Conservation (phyloP, 2,329 filamentous ascomycete genomes). For the Cryphonectria japonica region DNA sequence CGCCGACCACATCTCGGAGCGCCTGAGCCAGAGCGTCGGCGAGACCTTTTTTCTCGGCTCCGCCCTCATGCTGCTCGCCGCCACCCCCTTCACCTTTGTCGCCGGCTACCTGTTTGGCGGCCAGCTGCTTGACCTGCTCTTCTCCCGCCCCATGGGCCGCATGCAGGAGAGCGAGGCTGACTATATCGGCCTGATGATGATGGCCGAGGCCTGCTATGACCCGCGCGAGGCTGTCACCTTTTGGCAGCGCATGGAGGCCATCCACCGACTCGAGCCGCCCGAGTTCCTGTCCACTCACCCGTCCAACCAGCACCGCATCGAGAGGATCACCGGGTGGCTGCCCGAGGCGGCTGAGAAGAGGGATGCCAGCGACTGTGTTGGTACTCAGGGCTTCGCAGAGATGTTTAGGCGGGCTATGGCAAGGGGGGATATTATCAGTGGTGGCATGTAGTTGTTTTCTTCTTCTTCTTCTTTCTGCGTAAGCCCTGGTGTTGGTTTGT, state of each 20-base stretch:
- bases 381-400: conserved; percentile 56
- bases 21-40: conserved; percentile 58
- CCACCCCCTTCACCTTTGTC: conserved; percentile 48
- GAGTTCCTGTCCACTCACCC: conserved; percentile 80
- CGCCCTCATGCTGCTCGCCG: conserved; percentile 52
- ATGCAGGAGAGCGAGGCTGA: conserved; percentile 79
- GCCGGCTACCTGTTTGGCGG: conserved; percentile 46
- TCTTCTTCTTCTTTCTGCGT: too few relatives aligned
- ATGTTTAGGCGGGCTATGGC: conserved; percentile 54
- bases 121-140: conserved; percentile 63
- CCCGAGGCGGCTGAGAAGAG: conserved; percentile 60
- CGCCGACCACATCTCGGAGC: conserved; percentile 69
- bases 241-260: conserved; percentile 68
- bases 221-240: conserved; percentile 68
- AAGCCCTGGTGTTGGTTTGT: neutral
- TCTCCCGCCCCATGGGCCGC: conserved; percentile 69
- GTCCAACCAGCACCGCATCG: conserved; percentile 66
- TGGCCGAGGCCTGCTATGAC: conserved; percentile 79
- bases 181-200: conserved; percentile 81
- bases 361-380: conserved; percentile 56
- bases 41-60: conserved; percentile 55
- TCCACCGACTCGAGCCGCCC: conserved; percentile 53
- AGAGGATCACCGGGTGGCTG: conserved; percentile 68
- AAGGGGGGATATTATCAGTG: conserved; percentile 34
- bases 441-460: conserved; percentile 16